Evolutionary conservation across 495 filamentous ascomycete species (phyloP), one percentile per base, ranked within the genome.

Genomic region (Aspergillus haitiensis): DNA sequence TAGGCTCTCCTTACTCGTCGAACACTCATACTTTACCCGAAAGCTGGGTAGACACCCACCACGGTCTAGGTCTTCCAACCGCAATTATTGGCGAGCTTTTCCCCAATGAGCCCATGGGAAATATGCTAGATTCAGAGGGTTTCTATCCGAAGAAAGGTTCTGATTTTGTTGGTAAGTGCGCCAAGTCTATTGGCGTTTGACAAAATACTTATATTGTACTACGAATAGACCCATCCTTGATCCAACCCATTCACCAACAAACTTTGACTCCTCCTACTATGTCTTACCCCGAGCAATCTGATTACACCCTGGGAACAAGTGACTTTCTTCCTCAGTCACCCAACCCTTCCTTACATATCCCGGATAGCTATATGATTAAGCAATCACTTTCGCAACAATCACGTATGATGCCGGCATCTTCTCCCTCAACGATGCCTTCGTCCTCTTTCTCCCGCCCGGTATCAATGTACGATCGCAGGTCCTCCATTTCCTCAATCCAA

Each of bases 131-230:
- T 13, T 59, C 70, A 45, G 77, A 80, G 10, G 70, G 49, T 6
- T 65, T 72, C 44, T 75, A 70, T 62, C 85, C 84, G 63, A 88
- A 88, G 58, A 91, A 89, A 63, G 66, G 78, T 40, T 72, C 75
- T 59, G 81, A 81, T 52, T 92, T 83, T 78, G 88, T 96, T 76
- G 91, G 92, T 97, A 84, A 87, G 92, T 94, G n/a, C 31, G 12
- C 52, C 56, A n/a, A 7, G 9, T 13, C 10, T 55, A 47, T 21
- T 15, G 10, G 42, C 55, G 56, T 62, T 65, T 37, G 67, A 50
- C 13, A 40, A 37, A 21, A 34, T 48, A 47, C 39, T 57, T 33
- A 48, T 16, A 32, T 47, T n/a, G 55, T 12, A 12, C 7, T 54
- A 10, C 46, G 21, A 13, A 36, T 60, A 87, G 85, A 87, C 73